Evolutionary conservation across 164 flowering plant species (phyloP).

Genomic region (Litsea cubeba): DNA sequence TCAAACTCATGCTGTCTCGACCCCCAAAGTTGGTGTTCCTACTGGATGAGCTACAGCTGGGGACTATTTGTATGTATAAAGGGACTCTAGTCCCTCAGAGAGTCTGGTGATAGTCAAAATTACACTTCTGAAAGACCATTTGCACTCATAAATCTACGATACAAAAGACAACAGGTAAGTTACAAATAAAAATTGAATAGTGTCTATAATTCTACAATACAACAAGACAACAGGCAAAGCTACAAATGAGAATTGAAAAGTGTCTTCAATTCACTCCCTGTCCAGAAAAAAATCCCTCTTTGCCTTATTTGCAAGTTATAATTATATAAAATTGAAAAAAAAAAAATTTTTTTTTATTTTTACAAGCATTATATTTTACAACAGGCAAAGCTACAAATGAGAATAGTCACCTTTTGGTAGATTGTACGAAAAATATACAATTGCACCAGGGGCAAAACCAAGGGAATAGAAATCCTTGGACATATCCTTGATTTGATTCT

Average conservation of each 20-base stretch:
- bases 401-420: conserved; percentile 51
- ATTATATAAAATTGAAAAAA: too few relatives aligned
- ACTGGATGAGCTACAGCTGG: too few relatives aligned
- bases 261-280: too few relatives aligned
- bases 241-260: too few relatives aligned
- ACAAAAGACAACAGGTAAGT: too few relatives aligned
- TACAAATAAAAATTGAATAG: neutral
- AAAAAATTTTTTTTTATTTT: too few relatives aligned
- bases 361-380: too few relatives aligned
- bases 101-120: neutral
- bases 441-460: conserved; percentile 92
- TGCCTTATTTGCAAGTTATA: too few relatives aligned
- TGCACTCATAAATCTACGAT: neutral
- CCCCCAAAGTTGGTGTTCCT: neutral
- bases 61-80: too few relatives aligned
- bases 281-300: too few relatives aligned
- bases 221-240: neutral
- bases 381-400: too few relatives aligned
- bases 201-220: neutral
- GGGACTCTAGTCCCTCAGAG: neutral
- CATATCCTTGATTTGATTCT: conserved; percentile 64
- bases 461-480: conserved; percentile 77
- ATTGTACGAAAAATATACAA: conserved; percentile 80
- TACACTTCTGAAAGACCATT: neutral
- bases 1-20: neutral